These are phyloP conservation scores for Euphorbia celastroides DNA, from an alignment of 441 rosid species.

Conservation along the genomic window DNA sequence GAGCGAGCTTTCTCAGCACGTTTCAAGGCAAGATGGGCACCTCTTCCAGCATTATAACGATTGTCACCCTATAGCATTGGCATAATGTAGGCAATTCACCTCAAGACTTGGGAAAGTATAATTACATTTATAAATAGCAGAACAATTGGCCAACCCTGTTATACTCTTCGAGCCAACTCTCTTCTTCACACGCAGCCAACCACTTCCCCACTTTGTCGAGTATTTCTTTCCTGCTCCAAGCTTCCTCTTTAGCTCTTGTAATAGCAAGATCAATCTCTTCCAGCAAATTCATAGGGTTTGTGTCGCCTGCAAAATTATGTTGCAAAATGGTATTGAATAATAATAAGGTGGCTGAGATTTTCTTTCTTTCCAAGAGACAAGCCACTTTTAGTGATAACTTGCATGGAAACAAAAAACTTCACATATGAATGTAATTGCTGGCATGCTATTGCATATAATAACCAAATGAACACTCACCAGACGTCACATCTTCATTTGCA, in stretches of 20 bases:
- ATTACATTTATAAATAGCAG: background rate
- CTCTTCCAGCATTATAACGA: slow-evolving; percentile 87
- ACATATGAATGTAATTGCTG: background rate
- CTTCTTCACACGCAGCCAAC: slow-evolving; percentile 82
- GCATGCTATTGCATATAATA: background rate
- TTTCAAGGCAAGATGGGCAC: slow-evolving; percentile 73
- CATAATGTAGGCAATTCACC: slow-evolving; percentile 13
- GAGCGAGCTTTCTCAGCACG: slow-evolving; percentile 90
- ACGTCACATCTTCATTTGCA: slow-evolving; percentile 43
- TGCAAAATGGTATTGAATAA: slow-evolving; percentile 1
- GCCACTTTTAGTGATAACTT: background rate
- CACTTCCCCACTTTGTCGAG: slow-evolving; percentile 85
- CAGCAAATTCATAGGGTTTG: slow-evolving; percentile 47
- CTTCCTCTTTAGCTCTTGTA: slow-evolving; percentile 62
- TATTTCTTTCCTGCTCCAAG: slow-evolving; percentile 72
- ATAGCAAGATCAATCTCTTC: slow-evolving; percentile 66
- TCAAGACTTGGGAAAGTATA: slow-evolving; percentile 6
- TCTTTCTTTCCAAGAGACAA: background rate
- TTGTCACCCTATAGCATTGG: slow-evolving; percentile 56
- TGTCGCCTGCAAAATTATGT: slow-evolving; percentile 35
- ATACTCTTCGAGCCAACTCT: slow-evolving; percentile 88
- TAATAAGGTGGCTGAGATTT: background rate
- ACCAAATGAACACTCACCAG: slow-evolving; percentile 41
- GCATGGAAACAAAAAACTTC: background rate
- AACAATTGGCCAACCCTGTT: slow-evolving; percentile 45